phyloP scores from a whole-genome alignment of 495 filamentous ascomycete genomes.

The Lophiotrema nucula region DNA sequence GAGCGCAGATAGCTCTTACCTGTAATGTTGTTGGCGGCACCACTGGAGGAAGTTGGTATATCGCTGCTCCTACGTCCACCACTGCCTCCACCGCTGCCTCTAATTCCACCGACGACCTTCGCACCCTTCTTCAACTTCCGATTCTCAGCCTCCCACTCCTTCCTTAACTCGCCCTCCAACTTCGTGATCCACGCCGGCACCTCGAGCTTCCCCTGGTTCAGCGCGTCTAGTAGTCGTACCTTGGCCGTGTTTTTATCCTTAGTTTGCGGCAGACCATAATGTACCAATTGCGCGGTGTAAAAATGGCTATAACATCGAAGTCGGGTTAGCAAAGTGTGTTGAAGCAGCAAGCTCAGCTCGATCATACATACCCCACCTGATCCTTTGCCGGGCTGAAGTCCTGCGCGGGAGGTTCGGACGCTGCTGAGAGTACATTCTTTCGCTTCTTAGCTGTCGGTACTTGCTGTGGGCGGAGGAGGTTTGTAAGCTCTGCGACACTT shows the following conservation, averaged over 20 bases:
- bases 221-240: conserved; percentile 54
- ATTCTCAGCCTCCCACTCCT: conserved; percentile 50
- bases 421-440: not conserved
- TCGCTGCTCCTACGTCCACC: not conserved
- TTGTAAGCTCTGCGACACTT: conserved; percentile 47
- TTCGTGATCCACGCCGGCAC: conserved; percentile 47
- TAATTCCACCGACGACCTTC: too few species aligned
- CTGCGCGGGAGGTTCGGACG: conserved; percentile 26
- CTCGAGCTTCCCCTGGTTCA: conserved; percentile 46
- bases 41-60: too few species aligned
- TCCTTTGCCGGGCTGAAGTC: conserved; percentile 50
- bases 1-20: too few species aligned
- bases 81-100: not conserved
- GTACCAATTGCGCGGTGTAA: conserved; percentile 59
- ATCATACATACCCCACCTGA: too few species aligned
- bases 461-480: conserved; percentile 45
- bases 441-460: not conserved
- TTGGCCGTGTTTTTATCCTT: conserved; percentile 57
- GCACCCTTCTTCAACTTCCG: conserved; percentile 44
- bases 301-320: too few species aligned
- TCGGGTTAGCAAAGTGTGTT: too few species aligned
- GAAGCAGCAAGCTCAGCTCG: too few species aligned
- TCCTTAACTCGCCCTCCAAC: conserved; percentile 54
- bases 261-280: conserved; percentile 55
- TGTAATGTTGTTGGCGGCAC: too few species aligned